Evolutionary conservation across 345 rosid genomes (phyloP).

Genomic region (Odontarrhena argentea): DNA sequence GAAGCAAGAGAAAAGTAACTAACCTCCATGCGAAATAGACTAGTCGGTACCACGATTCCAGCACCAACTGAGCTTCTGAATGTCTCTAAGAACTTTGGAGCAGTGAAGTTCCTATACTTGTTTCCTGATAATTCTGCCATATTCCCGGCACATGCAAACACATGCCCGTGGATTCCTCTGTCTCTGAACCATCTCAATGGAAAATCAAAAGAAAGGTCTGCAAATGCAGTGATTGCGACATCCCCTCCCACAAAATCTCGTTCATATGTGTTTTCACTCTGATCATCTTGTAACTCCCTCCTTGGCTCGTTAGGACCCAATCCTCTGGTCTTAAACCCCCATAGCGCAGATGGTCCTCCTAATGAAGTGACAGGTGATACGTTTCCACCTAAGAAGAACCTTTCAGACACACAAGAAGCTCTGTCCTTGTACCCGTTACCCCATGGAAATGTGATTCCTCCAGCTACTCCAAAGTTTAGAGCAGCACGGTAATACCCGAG

Average conservation of each 20-base stretch:
- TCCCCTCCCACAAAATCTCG: conserved; percentile 93
- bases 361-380: conserved; percentile 72
- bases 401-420: conserved; percentile 74
- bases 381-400: conserved; percentile 93
- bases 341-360: conserved; percentile 85
- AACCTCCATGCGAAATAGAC: conserved; percentile 87
- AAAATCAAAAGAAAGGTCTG: conserved; percentile 92
- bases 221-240: conserved; percentile 78
- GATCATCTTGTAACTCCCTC: conserved; percentile 54
- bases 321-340: conserved; percentile 92
- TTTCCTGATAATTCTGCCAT: conserved; percentile 72
- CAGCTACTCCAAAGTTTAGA: conserved; percentile 75
- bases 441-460: conserved; percentile 79
- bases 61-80: conserved; percentile 78
- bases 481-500: conserved; percentile 79
- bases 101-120: conserved; percentile 60
- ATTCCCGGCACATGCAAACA: conserved; percentile 88
- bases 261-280: conserved; percentile 46
- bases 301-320: conserved; percentile 85
- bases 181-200: conserved; percentile 78
- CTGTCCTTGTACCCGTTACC: conserved; percentile 62
- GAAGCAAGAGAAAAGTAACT: conserved; percentile 28
- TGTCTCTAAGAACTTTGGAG: conserved; percentile 60
- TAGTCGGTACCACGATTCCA: conserved; percentile 85
- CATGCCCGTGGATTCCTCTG: conserved; percentile 89